Evolutionary conservation across 2,329 filamentous ascomycete genomes (phyloP), one percentile per base, ranked within the genome.

Genomic region (Epichloe baconii): DNA sequence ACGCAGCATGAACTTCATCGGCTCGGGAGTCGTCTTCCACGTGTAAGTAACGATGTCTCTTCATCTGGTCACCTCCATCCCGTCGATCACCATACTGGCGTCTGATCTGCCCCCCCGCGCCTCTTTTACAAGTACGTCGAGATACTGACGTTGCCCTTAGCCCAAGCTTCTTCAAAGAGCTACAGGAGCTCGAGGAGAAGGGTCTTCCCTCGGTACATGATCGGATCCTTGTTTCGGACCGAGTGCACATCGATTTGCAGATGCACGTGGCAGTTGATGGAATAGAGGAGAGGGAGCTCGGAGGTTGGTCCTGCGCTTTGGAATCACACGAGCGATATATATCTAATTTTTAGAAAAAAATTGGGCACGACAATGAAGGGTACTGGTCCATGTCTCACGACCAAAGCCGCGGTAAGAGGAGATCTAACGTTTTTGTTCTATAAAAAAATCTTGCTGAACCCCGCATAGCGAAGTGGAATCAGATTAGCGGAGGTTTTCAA

Each of bases 221-320:
- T 44, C 68, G 73, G 56, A 79, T 86, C 58, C 77, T 79, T 61
- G 77, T 86, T 61, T 78, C 74, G 54, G 80, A 83, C 62, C 71
- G 82, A 47, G 76, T 75, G 56, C 78, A 85, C 61, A 71, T 86
- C 53, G 74, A 82, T 61, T 75, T 86, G 53, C 77, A 83, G 60
- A 67, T 86, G 37, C 82, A 86, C 64, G 74, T 77, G 52, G 70
- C 78, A 54, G 82, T 86, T 14, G 85, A 88, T 58, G 83, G 84
- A 4, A 72, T 87, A 8, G 82, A 86, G 64, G 80, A 82, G 64
- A 61, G 61, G 12, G 73, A 76, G 58, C 66, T 78, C 7, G 26
- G 31, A 71, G 74, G 35, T 59, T 50, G 55, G 44, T 38, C 37
- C 53, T 46, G 44, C 51, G 54, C 45, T 26, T 26, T 7, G 23